These are phyloP conservation scores for Boletus insuetus DNA, from an alignment of 768 basidiomycete genomes.

Conservation along the genomic window DNA sequence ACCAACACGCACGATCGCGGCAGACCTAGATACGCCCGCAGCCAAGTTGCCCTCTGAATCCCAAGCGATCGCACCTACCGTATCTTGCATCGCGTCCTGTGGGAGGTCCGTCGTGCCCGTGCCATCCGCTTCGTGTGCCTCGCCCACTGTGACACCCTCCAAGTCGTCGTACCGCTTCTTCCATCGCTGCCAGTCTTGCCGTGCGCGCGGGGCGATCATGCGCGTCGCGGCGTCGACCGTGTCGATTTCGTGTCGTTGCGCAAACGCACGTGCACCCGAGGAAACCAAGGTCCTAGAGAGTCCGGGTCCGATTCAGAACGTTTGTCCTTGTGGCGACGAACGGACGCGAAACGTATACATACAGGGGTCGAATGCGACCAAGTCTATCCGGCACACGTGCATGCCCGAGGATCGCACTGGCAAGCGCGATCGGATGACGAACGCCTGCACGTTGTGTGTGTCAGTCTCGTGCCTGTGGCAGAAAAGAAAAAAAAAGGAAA, in stretches of 20 bases:
- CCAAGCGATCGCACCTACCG: slow-evolving; percentile 75
- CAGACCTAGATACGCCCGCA: slow-evolving; percentile 75
- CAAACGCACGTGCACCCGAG: slow-evolving; percentile 60
- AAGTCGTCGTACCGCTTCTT: slow-evolving; percentile 36
- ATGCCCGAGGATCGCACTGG: slow-evolving; percentile 55
- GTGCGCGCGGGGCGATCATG: slow-evolving; percentile 50
- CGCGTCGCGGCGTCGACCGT: slow-evolving; percentile 40
- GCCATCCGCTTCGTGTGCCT: not conserved
- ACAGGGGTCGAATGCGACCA: slow-evolving; percentile 73
- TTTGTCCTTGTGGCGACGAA: no score
- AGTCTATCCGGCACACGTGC: slow-evolving; percentile 46
- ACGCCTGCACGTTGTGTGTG: slow-evolving; percentile 45
- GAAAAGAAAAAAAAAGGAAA: not conserved
- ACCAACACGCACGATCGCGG: not conserved
- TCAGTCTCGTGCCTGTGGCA: not conserved
- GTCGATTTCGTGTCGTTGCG: slow-evolving; percentile 29
- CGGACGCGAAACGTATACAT: slow-evolving; percentile 16
- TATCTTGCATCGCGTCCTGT: slow-evolving; percentile 58
- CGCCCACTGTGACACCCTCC: slow-evolving; percentile 4
- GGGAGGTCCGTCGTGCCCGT: not conserved
- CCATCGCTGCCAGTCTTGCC: slow-evolving; percentile 62
- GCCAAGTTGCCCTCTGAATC: slow-evolving; percentile 45
- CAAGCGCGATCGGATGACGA: slow-evolving; percentile 66
- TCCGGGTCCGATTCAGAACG: not conserved
- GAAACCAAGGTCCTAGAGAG: slow-evolving; percentile 54